Evolutionary conservation across 192 early-diverging fungal genomes (phyloP), one percentile per base, ranked within the genome.

Genomic region (Fimicolochytrium jonesii): DNA sequence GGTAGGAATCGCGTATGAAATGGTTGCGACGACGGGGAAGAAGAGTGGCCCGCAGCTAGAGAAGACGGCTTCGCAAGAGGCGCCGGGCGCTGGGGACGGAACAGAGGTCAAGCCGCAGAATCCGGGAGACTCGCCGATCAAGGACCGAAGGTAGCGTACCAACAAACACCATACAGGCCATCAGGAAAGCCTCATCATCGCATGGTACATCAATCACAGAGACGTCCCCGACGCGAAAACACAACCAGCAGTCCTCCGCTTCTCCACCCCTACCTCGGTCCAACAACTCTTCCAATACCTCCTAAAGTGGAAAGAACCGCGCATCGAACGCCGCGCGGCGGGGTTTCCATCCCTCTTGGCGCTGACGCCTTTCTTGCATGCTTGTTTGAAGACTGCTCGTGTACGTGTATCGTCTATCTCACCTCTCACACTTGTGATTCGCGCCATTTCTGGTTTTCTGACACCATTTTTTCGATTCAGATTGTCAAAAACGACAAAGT

Each of bases 291-390:
- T 59, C 31, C 25, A 59, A 15, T 67, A 60, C 33, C 48, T 67
- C 7, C 47, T 67, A 4, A 42, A 51, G 18, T 67, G 66, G 66
- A 67, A 18, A 23, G 66, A 67, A 15, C 57, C 47, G 28, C 44
- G 50, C 23, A 59, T 37, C 28, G 66, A 67, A 11, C 56, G 56
- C 2, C 66, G 57, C 6, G 56, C 66, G 0, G 30, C 15, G 32
- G n/a, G 30, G 28, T 25, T 59, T 5, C 66, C 66, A 0, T 50
- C 29, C n/a, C 34, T 67, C 6, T 17, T 67, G 5, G n/a, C 52
- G 15, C 46, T 33, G 6, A 23, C 17, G 7, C 66, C 66, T 1
- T 67, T 67, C 34, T 35, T 59, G 28, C 26, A 59, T 28, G 56
- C 56, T 11, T 9, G 18, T 1, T n/a, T 67, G 10, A 47, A 59